Conservation (phyloP, 768 basidiomycete genomes). For the Termitomyces sp. region DNA sequence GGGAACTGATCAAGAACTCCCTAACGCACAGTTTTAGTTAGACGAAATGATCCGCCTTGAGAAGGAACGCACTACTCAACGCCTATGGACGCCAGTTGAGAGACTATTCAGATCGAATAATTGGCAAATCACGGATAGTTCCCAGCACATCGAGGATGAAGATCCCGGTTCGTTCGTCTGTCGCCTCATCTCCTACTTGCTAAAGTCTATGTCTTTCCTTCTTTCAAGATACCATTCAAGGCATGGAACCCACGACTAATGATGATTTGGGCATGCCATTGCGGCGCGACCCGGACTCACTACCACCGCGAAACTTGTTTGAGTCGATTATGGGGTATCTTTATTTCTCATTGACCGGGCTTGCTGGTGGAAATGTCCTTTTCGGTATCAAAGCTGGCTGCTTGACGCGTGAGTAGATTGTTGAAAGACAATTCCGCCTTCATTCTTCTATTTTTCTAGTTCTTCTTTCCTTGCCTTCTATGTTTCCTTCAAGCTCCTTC, state of each 20-base stretch:
- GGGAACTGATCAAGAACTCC: not conserved
- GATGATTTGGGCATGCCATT: constrained; percentile 52
- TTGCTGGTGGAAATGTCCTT: constrained; percentile 54
- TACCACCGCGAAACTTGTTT: constrained; percentile 58
- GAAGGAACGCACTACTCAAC: constrained; percentile 29
- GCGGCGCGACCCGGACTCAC: constrained; percentile 66
- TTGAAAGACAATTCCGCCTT: not conserved
- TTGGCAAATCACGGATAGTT: constrained; percentile 39
- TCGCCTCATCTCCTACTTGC: not conserved
- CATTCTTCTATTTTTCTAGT: constrained; percentile 26
- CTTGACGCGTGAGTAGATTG: constrained; percentile 41
- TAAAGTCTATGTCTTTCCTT: not conserved
- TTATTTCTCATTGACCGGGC: constrained; percentile 30
- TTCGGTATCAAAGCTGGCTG: constrained; percentile 70
- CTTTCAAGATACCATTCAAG: constrained; percentile 43
- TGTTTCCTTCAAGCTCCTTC: constrained; percentile 44
- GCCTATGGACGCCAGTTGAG: constrained; percentile 54
- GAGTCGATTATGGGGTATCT: constrained; percentile 44
- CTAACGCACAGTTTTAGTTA: constrained; percentile 37
- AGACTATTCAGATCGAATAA: constrained; percentile 35
- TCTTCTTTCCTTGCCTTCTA: constrained; percentile 52
- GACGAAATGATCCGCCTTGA: constrained; percentile 54
- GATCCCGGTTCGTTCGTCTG: constrained; percentile 46
- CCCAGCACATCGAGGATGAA: constrained; percentile 55
- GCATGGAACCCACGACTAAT: constrained; percentile 34